Conservation (phyloP, 495 filamentous ascomycete species). For the Schizothecium vesticola region DNA sequence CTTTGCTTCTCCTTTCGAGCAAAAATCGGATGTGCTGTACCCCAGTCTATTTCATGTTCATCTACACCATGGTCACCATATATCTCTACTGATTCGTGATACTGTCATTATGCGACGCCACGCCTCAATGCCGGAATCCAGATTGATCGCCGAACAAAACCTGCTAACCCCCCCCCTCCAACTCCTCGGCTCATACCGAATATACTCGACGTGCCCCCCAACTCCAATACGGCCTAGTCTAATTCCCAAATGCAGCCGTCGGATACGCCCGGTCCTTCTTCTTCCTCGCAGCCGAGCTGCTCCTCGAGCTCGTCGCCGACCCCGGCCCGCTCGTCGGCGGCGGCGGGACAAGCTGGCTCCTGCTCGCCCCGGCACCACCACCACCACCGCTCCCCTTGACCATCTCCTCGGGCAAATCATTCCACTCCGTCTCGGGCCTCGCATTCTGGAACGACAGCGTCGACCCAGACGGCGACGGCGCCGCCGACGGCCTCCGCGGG, state of each 20-base stretch:
- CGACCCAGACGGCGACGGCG: constrained; percentile 17
- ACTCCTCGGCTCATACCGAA: neutral
- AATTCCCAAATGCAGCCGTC: constrained; percentile 45
- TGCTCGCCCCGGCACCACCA: constrained; percentile 1
- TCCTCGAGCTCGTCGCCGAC: constrained; percentile 44
- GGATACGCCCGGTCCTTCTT: constrained; percentile 49
- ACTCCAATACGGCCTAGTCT: neutral
- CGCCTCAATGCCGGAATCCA: neutral
- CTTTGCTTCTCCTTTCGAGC: neutral
- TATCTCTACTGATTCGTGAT: neutral
- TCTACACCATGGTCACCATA: neutral
- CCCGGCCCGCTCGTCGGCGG: constrained; percentile 15
- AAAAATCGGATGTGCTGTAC: neutral
- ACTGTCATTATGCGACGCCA: neutral
- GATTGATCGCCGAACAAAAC: neutral
- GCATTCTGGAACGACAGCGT: constrained; percentile 47
- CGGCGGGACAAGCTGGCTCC: constrained; percentile 3
- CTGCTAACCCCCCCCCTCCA: neutral
- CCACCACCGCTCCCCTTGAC: constrained; percentile 12
- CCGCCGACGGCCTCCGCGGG: constrained; percentile 11
- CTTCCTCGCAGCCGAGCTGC: constrained; percentile 40
- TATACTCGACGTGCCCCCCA: neutral
- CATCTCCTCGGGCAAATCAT: constrained; percentile 52
- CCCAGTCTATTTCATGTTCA: neutral
- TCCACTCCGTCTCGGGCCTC: constrained; percentile 52